These are phyloP conservation scores for Xylaria cubensis DNA, from an alignment of 495 filamentous ascomycete species.

Conservation along the genomic window DNA sequence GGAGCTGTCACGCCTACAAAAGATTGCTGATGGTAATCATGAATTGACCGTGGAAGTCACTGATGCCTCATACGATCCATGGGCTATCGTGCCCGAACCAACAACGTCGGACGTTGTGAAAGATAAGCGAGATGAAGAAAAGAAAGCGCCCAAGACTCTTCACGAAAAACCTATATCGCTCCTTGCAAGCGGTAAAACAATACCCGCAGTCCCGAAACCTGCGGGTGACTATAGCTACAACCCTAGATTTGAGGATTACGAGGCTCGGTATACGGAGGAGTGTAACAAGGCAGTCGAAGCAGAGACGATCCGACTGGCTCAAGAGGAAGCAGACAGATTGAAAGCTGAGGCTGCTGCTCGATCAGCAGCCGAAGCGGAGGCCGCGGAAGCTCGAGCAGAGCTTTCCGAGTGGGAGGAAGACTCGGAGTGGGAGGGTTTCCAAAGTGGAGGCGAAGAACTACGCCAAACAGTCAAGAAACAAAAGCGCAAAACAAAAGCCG, in stretches of 20 bases:
- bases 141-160: constrained; percentile 77
- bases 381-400: constrained; percentile 70
- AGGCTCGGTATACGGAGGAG: constrained; percentile 71
- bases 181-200: constrained; percentile 72
- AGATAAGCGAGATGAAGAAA: constrained; percentile 49
- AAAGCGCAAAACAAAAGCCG: constrained; percentile 80
- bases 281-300: constrained; percentile 78
- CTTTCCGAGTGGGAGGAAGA: constrained; percentile 79
- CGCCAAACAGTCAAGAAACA: constrained; percentile 73
- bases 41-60: constrained; percentile 59
- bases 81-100: constrained; percentile 62
- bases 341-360: constrained; percentile 60
- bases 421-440: constrained; percentile 85
- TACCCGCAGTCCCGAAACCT: constrained; percentile 81
- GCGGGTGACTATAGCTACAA: constrained; percentile 90
- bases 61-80: constrained; percentile 75
- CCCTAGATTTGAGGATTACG: constrained; percentile 83
- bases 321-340: constrained; percentile 65
- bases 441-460: constrained; percentile 68
- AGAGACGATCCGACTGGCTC: constrained; percentile 77
- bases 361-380: constrained; percentile 66
- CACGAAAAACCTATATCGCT: constrained; percentile 79
- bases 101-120: constrained; percentile 35
- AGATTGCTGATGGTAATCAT: constrained; percentile 75
- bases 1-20: constrained; percentile 77